Evolutionary conservation across 192 early-diverging fungal genomes (phyloP).

Genomic region (Powellomyces hirtus): DNA sequence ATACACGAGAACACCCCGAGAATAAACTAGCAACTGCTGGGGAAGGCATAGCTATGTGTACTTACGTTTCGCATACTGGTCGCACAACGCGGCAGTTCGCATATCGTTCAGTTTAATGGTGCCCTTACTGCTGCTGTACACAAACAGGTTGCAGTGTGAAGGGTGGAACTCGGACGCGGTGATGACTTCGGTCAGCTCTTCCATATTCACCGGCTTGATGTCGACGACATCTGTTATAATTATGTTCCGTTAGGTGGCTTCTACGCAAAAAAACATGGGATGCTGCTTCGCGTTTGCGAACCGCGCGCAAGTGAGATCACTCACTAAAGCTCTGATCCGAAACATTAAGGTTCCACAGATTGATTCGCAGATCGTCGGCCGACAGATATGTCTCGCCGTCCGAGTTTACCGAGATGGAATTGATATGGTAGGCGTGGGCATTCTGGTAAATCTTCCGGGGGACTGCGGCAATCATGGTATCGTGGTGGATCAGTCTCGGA

Average conservation of each 20-base stretch:
- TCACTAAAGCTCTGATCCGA: slow-evolving; percentile 96
- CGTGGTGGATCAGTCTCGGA: slow-evolving; percentile 88
- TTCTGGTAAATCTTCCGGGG: slow-evolving; percentile 95
- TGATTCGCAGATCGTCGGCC: slow-evolving; percentile 97
- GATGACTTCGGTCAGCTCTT: slow-evolving; percentile 98
- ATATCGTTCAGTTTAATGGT: slow-evolving; percentile 97
- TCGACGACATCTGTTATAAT: slow-evolving; percentile 90
- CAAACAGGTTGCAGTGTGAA: slow-evolving; percentile 90
- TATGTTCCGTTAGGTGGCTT: too few species aligned
- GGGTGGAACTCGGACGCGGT: slow-evolving; percentile 99
- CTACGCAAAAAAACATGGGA: too few species aligned
- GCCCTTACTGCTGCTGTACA: slow-evolving; percentile 98
- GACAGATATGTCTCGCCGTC: slow-evolving; percentile 97
- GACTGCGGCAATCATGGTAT: slow-evolving; percentile 93
- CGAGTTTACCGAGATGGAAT: slow-evolving; percentile 98
- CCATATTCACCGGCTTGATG: slow-evolving; percentile 99
- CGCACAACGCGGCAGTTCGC: slow-evolving; percentile 92
- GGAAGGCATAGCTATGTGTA: background rate
- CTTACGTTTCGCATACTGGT: slow-evolving; percentile 87
- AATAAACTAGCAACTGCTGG: too few species aligned
- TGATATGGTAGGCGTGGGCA: slow-evolving; percentile 99
- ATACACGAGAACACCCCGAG: background rate
- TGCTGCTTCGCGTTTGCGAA: too few species aligned
- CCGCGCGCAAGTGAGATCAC: too few species aligned
- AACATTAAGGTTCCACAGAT: slow-evolving; percentile 97